Evolutionary conservation across 73 alveolate species (phyloP).

Genomic region (Blepharisma japonicum): DNA sequence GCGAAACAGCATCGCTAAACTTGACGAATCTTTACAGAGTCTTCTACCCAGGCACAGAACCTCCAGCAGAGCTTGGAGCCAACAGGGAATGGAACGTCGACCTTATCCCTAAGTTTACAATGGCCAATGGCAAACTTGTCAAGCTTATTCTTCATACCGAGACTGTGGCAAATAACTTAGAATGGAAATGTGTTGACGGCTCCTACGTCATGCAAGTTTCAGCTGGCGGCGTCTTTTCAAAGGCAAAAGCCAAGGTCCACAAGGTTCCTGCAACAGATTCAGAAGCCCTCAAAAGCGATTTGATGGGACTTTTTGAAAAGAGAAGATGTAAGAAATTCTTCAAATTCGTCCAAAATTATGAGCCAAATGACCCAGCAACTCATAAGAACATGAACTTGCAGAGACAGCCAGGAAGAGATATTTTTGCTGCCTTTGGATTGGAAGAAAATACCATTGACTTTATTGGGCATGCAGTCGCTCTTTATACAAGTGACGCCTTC

Average conservation of each 20-base stretch:
- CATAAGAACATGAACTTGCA: slow-evolving; percentile 14
- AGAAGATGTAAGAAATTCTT: slow-evolving; percentile 95
- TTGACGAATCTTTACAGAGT: no score
- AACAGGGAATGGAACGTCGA: slow-evolving; percentile 97
- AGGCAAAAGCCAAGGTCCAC: slow-evolving; percentile 30
- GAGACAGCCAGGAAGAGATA: no score
- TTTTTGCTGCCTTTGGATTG: slow-evolving; percentile 59
- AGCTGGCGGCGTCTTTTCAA: slow-evolving; percentile 36
- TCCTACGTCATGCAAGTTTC: not conserved
- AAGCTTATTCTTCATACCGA: slow-evolving; percentile 84
- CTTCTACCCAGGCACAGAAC: no score
- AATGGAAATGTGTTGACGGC: slow-evolving; percentile 48
- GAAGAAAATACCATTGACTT: slow-evolving; percentile 96
- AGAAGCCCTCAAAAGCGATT: slow-evolving; percentile 89
- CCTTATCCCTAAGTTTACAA: slow-evolving; percentile 94
- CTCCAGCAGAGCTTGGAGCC: slow-evolving; percentile 25
- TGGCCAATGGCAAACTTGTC: slow-evolving; percentile 96
- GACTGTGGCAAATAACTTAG: slow-evolving; percentile 66
- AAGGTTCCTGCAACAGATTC: slow-evolving; percentile 94
- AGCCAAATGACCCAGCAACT: slow-evolving; percentile 67
- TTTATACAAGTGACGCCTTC: slow-evolving; percentile 74
- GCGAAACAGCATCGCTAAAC: slow-evolving; percentile 55
- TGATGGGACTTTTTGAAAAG: slow-evolving; percentile 98
- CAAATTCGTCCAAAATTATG: slow-evolving; percentile 83
- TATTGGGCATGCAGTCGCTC: slow-evolving; percentile 98